Evolutionary conservation across 768 basidiomycete genomes (phyloP).

Genomic region (Phylloporus arenicola): DNA sequence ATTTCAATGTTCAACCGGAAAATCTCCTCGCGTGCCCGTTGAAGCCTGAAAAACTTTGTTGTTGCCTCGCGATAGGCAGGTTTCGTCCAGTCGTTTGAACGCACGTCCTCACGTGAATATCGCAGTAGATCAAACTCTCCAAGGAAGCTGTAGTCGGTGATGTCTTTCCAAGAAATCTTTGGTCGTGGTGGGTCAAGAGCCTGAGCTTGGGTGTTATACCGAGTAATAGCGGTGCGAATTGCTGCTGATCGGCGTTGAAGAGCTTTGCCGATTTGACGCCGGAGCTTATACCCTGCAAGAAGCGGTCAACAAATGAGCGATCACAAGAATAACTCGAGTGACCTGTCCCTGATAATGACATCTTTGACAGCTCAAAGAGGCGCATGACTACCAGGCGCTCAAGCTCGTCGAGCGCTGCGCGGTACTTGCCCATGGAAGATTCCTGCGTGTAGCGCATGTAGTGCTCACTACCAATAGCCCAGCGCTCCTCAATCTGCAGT

Average conservation of each 20-base stretch:
- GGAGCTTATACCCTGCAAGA: conserved; percentile 27
- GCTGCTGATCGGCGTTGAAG: conserved; percentile 22
- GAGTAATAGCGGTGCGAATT: conserved; percentile 22
- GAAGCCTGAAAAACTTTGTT: conserved; percentile 21
- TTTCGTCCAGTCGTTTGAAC: conserved; percentile 16
- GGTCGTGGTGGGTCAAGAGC: conserved; percentile 15
- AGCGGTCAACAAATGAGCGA: neutral
- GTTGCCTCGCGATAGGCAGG: conserved; percentile 17
- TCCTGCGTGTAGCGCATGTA: too few relatives aligned
- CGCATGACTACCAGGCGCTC: conserved; percentile 28
- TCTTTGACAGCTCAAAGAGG: conserved; percentile 28
- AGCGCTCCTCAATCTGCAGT: too few relatives aligned
- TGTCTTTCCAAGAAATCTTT: conserved; percentile 12
- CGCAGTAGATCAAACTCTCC: conserved; percentile 16
- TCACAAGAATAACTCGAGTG: neutral
- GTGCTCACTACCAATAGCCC: too few relatives aligned
- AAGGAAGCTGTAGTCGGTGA: conserved; percentile 12
- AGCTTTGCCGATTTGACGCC: conserved; percentile 29
- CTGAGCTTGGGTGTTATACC: conserved; percentile 23
- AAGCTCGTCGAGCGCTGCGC: conserved; percentile 18
- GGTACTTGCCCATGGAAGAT: neutral
- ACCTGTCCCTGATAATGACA: conserved; percentile 11
- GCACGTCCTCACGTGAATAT: conserved; percentile 19
- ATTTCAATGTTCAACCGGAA: conserved; percentile 23
- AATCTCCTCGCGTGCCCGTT: conserved; percentile 25